Percentiles rank a stretch among this genome's conserved stretches.
Conservation (phyloP, 306 rosid genomes). For the Dryas octopetala region DNA sequence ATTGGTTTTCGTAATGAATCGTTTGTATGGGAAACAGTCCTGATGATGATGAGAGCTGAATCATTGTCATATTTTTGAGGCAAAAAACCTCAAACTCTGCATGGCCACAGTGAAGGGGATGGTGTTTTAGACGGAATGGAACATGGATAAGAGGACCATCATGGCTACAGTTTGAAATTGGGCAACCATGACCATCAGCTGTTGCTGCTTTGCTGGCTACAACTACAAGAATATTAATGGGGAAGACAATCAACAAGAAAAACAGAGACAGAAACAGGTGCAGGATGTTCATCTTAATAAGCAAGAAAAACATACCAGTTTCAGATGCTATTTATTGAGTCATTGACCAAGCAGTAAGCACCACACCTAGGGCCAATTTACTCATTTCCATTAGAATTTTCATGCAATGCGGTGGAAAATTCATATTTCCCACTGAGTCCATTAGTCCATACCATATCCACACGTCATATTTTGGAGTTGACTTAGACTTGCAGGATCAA, state of each 20-base stretch:
- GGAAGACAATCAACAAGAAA: not conserved
- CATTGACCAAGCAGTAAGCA: too few species aligned
- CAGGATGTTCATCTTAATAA: not conserved
- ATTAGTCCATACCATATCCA: too few species aligned
- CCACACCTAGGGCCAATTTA: too few species aligned
- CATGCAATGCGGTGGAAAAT: too few species aligned
- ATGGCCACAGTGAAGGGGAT: conserved; percentile 25
- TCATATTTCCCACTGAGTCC: too few species aligned
- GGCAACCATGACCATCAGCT: not conserved
- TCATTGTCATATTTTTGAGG: not conserved
- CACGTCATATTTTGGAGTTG: too few species aligned
- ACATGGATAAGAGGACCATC: conserved; percentile 24
- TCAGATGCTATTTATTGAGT: too few species aligned
- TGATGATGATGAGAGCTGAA: not conserved
- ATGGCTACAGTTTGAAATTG: conserved; percentile 18
- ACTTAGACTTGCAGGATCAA: too few species aligned
- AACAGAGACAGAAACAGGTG: not conserved
- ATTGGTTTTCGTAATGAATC: fast-evolving
- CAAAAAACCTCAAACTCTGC: conserved; percentile 49
- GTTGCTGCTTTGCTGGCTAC: conserved; percentile 8
- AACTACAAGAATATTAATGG: not conserved
- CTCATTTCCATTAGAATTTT: too few species aligned
- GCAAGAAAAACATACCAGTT: too few species aligned
- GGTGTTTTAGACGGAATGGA: conserved; percentile 37
- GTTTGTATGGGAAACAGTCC: not conserved